A percentile compares a stretch with the other conserved stretches of the same genome.
phyloP scores from a whole-genome alignment of 164 flowering plant species.

The Saururus chinensis region DNA sequence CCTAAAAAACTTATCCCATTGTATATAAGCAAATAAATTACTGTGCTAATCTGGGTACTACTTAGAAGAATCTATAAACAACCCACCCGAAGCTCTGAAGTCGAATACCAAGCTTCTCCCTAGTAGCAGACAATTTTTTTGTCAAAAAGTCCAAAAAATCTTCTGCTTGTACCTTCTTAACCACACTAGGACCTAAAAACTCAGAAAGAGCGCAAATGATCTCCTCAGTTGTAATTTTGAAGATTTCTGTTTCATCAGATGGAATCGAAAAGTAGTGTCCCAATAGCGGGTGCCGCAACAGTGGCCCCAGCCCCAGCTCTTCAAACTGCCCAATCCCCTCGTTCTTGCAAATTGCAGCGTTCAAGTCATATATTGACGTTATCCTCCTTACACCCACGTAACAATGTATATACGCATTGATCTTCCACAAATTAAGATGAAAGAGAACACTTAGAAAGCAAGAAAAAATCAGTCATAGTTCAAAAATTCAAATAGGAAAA shows the following conservation, averaged over 20 bases:
- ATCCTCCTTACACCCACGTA: constrained; percentile 62
- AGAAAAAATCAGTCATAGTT: background rate
- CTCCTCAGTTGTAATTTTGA: constrained; percentile 50
- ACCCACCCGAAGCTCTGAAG: constrained; percentile 75
- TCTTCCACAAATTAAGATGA: constrained; percentile 20
- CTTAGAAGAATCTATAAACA: background rate
- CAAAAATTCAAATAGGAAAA: background rate
- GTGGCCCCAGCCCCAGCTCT: constrained; percentile 81
- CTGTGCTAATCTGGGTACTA: background rate
- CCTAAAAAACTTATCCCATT: background rate
- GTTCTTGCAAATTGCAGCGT: constrained; percentile 61
- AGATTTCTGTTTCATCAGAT: constrained; percentile 28
- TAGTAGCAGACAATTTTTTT: constrained; percentile 25
- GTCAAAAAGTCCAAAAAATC: constrained; percentile 58
- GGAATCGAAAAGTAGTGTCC: constrained; percentile 54
- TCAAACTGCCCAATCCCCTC: constrained; percentile 65
- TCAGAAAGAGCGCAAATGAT: constrained; percentile 36
- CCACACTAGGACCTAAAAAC: constrained; percentile 18
- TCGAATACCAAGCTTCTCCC: constrained; percentile 58
- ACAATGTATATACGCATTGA: constrained; percentile 78
- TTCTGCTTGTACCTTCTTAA: constrained; percentile 28
- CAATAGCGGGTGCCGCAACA: constrained; percentile 65
- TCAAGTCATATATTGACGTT: constrained; percentile 65
- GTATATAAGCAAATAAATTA: background rate
- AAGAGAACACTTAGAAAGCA: background rate